Conservation (phyloP, 805 yeast genomes). For the Kuraishia capsulata region DNA sequence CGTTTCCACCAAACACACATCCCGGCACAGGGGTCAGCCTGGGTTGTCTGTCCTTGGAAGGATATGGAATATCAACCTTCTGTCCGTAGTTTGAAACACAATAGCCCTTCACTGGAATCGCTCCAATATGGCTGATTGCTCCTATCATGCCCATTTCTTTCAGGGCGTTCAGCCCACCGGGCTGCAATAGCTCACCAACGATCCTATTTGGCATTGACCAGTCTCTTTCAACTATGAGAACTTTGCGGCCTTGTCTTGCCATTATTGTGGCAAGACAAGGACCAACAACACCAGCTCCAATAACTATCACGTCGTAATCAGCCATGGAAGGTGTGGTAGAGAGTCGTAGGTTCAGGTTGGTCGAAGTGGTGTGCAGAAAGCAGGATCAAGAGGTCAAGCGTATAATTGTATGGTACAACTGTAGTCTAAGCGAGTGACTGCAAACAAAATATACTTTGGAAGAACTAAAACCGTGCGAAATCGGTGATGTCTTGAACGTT, state of each 20-base stretch:
- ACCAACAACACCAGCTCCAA: slow-evolving; percentile 99
- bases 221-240: slow-evolving; percentile 75
- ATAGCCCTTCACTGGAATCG: slow-evolving; percentile 73
- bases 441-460: too few relatives aligned
- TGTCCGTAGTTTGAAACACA: slow-evolving; percentile 60
- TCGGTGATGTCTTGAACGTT: too few relatives aligned
- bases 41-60: slow-evolving; percentile 44
- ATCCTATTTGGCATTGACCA: slow-evolving; percentile 92
- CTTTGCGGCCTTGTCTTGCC: slow-evolving; percentile 84
- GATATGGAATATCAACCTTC: slow-evolving; percentile 57
- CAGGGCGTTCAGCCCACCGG: slow-evolving; percentile 87
- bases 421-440: too few relatives aligned
- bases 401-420: too few relatives aligned
- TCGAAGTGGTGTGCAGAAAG: too few relatives aligned
- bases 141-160: slow-evolving; percentile 74
- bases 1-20: slow-evolving; percentile 49
- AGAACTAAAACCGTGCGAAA: too few relatives aligned
- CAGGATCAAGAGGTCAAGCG: too few relatives aligned
- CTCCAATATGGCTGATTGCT: slow-evolving; percentile 67
- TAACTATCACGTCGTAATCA: slow-evolving; percentile 71
- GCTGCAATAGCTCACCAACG: slow-evolving; percentile 96
- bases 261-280: slow-evolving; percentile 86
- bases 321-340: too few relatives aligned
- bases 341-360: too few relatives aligned
- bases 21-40: slow-evolving; percentile 41